These are phyloP conservation scores for Beauveria medogensis DNA, from an alignment of 2,329 filamentous ascomycete species.

Conservation along the genomic window DNA sequence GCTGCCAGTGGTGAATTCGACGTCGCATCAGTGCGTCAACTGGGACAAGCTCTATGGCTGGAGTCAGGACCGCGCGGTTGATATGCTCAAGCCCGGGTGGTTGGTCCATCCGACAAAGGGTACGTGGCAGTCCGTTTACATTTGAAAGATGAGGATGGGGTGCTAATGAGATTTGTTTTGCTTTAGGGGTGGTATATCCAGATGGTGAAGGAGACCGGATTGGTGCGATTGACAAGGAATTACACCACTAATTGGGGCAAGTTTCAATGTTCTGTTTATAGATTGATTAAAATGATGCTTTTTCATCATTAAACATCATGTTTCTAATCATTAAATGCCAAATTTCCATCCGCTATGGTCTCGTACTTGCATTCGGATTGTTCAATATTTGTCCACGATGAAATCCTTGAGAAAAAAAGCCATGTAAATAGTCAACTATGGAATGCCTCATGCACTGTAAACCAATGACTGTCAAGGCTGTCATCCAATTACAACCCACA, in stretches of 20 bases:
- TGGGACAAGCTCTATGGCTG: slow-evolving; percentile 6
- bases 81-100: slow-evolving; percentile 7
- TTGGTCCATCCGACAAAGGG: slow-evolving; percentile 8
- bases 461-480: neutral
- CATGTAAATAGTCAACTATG: too few relatives aligned
- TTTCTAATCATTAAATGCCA: neutral
- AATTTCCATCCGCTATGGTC: neutral
- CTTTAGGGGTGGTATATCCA: neutral
- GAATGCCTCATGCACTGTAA: neutral
- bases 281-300: neutral
- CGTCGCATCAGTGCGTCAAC: slow-evolving; percentile 8
- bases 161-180: neutral
- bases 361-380: neutral
- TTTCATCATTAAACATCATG: too few relatives aligned
- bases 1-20: slow-evolving; percentile 1
- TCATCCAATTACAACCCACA: neutral
- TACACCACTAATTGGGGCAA: neutral
- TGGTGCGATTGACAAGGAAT: slow-evolving; percentile 8
- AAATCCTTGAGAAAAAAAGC: neutral
- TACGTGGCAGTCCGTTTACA: neutral
- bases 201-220: neutral
- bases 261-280: neutral
- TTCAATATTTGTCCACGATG: too few relatives aligned
- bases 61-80: slow-evolving; percentile 6
- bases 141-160: too few relatives aligned